Percentiles rank a stretch among this genome's conserved stretches.
phyloP scores from a whole-genome alignment of 2,329 filamentous ascomycete genomes.

The Iodosphaeria phyllophila region DNA sequence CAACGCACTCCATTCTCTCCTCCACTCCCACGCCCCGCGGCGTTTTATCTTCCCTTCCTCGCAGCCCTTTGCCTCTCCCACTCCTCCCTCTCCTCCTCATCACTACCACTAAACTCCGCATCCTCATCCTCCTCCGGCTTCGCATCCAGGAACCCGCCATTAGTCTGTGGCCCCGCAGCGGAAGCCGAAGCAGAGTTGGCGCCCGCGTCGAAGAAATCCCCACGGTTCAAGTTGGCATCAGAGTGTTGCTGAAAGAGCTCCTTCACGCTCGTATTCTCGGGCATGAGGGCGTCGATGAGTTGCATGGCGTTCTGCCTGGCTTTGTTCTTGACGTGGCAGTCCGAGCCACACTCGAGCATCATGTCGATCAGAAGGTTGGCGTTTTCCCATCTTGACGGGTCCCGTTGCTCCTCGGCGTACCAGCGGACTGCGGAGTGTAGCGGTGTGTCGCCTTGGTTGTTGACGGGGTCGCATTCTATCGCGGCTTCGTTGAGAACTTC shows the following conservation, averaged over 20 bases:
- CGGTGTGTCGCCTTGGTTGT: slow-evolving; percentile 59
- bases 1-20: too few species aligned
- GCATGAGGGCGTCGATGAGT: slow-evolving; percentile 62
- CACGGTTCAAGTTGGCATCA: slow-evolving; percentile 39
- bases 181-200: too few species aligned
- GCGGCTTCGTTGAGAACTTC: slow-evolving; percentile 65
- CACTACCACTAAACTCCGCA: slow-evolving; percentile 44
- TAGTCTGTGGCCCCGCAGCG: too few species aligned
- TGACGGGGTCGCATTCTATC: slow-evolving; percentile 68
- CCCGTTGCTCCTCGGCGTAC: slow-evolving; percentile 53
- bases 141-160: slow-evolving; percentile 7
- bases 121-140: slow-evolving; percentile 28
- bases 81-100: slow-evolving; percentile 43
- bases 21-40: too few species aligned
- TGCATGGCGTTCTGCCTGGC: slow-evolving; percentile 53
- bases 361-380: slow-evolving; percentile 54
- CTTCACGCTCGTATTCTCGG: slow-evolving; percentile 41
- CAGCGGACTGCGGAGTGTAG: slow-evolving; percentile 64
- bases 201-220: slow-evolving; percentile 31
- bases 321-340: slow-evolving; percentile 44
- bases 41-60: too few species aligned
- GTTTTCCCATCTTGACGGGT: too few species aligned
- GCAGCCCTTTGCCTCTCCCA: slow-evolving; percentile 30
- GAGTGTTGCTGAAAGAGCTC: slow-evolving; percentile 52
- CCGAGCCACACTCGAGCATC: slow-evolving; percentile 62